Conservation (phyloP, 2,329 filamentous ascomycete species). For the Penicillium occitanis region DNA sequence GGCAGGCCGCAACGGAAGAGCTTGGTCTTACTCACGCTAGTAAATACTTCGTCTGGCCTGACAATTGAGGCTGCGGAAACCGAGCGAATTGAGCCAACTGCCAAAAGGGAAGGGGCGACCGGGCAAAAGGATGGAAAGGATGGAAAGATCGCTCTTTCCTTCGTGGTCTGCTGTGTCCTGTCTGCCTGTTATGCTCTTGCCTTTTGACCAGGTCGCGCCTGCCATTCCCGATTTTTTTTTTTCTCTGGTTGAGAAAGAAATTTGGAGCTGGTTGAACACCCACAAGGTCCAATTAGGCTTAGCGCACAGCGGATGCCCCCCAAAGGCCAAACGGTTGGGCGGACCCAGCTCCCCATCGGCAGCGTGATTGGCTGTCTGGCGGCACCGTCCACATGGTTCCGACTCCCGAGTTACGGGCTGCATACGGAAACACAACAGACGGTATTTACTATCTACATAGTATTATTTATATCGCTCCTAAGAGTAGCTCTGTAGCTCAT, state of each 20-base stretch:
- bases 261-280: conserved; percentile 34
- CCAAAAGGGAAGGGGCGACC: conserved; percentile 6
- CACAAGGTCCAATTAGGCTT: conserved; percentile 35
- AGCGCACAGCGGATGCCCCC: conserved; percentile 32
- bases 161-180: neutral
- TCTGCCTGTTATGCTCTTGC: neutral
- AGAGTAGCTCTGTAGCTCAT: neutral
- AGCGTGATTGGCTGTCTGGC: conserved; percentile 13
- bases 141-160: conserved; percentile 3
- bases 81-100: neutral
- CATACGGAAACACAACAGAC: neutral
- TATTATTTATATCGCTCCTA: neutral
- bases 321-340: conserved; percentile 41
- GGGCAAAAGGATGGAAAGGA: conserved; percentile 18
- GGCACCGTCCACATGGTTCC: conserved; percentile 20
- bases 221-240: neutral
- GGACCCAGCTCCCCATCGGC: conserved; percentile 23
- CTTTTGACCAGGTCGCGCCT: conserved; percentile 4
- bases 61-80: conserved; percentile 10
- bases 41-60: neutral
- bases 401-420: neutral
- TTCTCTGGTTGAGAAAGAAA: conserved; percentile 16
- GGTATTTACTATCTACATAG: neutral
- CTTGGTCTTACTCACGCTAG: neutral
- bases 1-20: neutral